These are phyloP conservation scores for Radiomyces spectabilis DNA, from an alignment of 192 early-diverging fungal species.

Conservation along the genomic window DNA sequence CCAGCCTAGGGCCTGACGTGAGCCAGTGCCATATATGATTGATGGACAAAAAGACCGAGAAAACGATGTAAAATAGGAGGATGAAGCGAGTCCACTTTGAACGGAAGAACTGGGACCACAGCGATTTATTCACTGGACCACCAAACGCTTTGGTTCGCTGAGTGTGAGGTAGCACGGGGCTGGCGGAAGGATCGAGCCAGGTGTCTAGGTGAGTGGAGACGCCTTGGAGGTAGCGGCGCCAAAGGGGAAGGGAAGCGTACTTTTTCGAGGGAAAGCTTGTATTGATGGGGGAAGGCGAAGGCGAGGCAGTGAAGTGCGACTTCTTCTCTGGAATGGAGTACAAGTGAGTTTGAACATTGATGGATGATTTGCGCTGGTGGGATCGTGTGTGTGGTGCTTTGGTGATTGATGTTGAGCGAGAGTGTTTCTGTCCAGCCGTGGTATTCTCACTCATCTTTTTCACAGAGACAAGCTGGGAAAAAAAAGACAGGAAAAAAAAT, in stretches of 20 bases:
- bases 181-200: conserved; percentile 1
- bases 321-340: conserved; percentile 1
- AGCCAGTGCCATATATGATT: conserved; percentile 16
- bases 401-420: conserved; percentile 18
- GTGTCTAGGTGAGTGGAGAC: not conserved
- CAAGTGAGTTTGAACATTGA: not conserved
- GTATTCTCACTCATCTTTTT: too few species aligned
- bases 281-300: not conserved
- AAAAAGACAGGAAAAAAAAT: too few species aligned
- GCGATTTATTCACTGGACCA: not conserved
- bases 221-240: not conserved
- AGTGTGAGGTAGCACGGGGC: conserved; percentile 19
- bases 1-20: not conserved
- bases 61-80: conserved; percentile 14
- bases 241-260: not conserved
- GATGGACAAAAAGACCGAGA: conserved; percentile 20
- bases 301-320: not conserved
- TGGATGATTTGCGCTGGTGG: conserved; percentile 20
- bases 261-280: not conserved
- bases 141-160: conserved; percentile 22
- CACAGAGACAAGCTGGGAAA: too few species aligned
- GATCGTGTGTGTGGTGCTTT: conserved; percentile 7
- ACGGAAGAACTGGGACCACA: not conserved
- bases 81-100: conserved; percentile 9
- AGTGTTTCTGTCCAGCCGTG: conserved; percentile 10